Evolutionary conservation across 139 green algal species (phyloP), one percentile per base, ranked within the genome.

Genomic region (Mesostigma viride): DNA sequence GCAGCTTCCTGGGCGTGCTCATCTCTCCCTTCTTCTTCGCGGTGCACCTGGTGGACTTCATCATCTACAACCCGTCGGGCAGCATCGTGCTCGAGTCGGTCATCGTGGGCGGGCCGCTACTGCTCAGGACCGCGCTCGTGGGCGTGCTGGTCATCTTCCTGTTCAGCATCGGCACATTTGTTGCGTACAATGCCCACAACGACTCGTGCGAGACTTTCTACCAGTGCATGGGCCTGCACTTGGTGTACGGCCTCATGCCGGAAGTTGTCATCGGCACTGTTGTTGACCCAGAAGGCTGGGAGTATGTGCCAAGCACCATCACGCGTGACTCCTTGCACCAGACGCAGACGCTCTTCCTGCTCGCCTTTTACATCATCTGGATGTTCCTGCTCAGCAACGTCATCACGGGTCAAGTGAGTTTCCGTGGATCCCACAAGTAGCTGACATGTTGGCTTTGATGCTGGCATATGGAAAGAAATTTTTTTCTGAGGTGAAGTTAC

Each of bases 341-440:
- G 45, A 30, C 72, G 26, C 31, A 33, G 0, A 75, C 62, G 1
- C 11, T 31, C 14, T 72, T 70, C 8, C 66, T 72, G 14, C 26
- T 75, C 14, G 31, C 33, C 32, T 75, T 75, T 26, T 48, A 64
- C 35, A 69, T 75, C 40, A 35, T 75, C n/a, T 75, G 69, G 69
- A 62, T 62, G 24, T 75, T 75, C 53, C 35, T 75, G 24, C 28
- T 75, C 34, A 31, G 34, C 8, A 75, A 75, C 26, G 72, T 75
- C 69, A 70, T 75, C 57, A 75, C 69, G 1, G 69, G 58, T 31
- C 69, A 75, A 62, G 40, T 69, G 53, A 22, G 44, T 14, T 14
- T 63, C 30, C 14, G 8, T 14, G 28, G 8, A n/a, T n/a, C n/a
- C n/a, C n/a, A n/a, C n/a, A n/a, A n/a, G n/a, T n/a, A n/a, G n/a